Evolutionary conservation across 2,329 filamentous ascomycete species (phyloP).

Genomic region (Neocucurbitaria cava): DNA sequence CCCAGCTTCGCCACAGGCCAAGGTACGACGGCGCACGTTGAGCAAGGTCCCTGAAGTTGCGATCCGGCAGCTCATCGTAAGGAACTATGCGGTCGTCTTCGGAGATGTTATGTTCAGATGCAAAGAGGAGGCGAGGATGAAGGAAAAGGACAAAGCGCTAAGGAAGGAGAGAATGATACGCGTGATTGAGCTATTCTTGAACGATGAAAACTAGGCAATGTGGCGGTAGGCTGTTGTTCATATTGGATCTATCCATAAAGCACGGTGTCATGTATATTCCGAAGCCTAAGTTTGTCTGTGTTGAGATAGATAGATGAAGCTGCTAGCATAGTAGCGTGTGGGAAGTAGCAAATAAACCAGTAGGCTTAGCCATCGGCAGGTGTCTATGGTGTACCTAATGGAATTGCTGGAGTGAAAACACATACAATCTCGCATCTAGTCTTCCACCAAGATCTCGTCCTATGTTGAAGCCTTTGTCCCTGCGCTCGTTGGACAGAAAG

Average conservation of each 20-base stretch:
- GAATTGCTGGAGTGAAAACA: too few species aligned
- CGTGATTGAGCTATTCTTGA: conserved; percentile 74
- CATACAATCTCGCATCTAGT: too few species aligned
- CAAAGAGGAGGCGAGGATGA: conserved; percentile 43
- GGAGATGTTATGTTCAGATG: conserved; percentile 67
- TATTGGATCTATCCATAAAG: background rate
- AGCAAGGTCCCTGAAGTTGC: conserved; percentile 58
- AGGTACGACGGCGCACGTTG: conserved; percentile 46
- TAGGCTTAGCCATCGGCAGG: conserved; percentile 3
- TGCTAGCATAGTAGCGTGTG: too few species aligned
- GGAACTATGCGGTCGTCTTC: conserved; percentile 70
- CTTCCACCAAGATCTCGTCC: too few species aligned
- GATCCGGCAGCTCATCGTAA: conserved; percentile 67
- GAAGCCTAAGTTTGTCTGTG: background rate
- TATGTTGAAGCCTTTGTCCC: too few species aligned
- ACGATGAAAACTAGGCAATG: background rate
- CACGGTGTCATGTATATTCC: background rate
- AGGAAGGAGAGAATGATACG: conserved; percentile 69
- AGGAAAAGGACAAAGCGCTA: conserved; percentile 66
- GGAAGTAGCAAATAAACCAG: too few species aligned
- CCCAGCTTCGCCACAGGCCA: conserved; percentile 43
- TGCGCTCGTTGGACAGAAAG: too few species aligned
- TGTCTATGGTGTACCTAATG: too few species aligned
- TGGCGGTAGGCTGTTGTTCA: background rate
- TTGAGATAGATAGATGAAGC: too few species aligned